phyloP scores from a whole-genome alignment of 176 grass and related monocot species.

The Musa acuminata region DNA sequence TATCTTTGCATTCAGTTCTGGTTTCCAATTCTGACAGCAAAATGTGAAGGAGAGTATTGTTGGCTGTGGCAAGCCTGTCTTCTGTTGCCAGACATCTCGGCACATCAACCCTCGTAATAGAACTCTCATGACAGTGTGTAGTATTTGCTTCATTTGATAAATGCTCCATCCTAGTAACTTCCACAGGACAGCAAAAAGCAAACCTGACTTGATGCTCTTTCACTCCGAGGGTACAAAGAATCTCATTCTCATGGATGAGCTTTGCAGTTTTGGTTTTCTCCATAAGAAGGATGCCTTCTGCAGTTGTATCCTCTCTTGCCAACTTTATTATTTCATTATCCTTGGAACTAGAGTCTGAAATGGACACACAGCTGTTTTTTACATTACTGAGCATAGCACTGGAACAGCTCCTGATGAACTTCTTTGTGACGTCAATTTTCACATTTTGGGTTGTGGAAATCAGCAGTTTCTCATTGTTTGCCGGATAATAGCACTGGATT shows the following conservation, averaged over 20 bases:
- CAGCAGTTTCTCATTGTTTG: conserved; percentile 59
- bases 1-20: conserved; percentile 12
- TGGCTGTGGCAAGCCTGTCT: neutral
- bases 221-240: conserved; percentile 35
- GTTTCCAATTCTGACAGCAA: conserved; percentile 15
- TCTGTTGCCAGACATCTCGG: neutral
- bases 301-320: neutral
- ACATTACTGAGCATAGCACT: neutral
- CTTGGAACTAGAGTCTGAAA: neutral
- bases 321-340: conserved; percentile 8
- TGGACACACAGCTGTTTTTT: neutral
- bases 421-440: conserved; percentile 56
- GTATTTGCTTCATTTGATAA: neutral
- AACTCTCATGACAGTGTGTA: neutral
- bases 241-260: conserved; percentile 53
- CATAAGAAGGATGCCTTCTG: conserved; percentile 59
- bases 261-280: conserved; percentile 50
- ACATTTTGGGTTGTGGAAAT: conserved; percentile 38
- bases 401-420: conserved; percentile 37
- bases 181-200: conserved; percentile 25
- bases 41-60: conserved; percentile 7
- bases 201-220: conserved; percentile 43
- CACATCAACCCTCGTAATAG: neutral
- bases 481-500: conserved; percentile 66
- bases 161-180: conserved; percentile 7